phyloP scores from a whole-genome alignment of 2,329 filamentous ascomycete genomes.

The Talaromyces amestolkiae region DNA sequence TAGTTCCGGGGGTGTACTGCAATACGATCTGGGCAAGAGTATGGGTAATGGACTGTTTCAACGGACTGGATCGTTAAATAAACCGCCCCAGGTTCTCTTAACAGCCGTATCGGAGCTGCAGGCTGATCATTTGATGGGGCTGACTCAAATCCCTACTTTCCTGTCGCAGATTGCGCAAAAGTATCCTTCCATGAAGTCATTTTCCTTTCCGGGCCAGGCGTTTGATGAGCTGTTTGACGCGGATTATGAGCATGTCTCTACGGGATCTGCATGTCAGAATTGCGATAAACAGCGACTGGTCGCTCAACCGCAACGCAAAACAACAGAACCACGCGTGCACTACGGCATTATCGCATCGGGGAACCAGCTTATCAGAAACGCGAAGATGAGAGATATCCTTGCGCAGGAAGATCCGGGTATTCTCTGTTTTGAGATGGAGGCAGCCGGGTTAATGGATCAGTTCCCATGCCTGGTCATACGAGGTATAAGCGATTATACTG shows the following conservation, averaged over 20 bases:
- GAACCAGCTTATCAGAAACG: conserved; percentile 22
- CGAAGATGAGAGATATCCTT: conserved; percentile 19
- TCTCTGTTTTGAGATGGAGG: conserved; percentile 23
- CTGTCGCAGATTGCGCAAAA: not conserved
- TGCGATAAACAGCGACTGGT: conserved; percentile 5
- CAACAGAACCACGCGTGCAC: conserved; percentile 18
- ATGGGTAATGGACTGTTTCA: conserved; percentile 6
- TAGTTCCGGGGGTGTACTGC: conserved; percentile 16
- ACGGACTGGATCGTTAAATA: conserved; percentile 10
- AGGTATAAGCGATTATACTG: conserved; percentile 21
- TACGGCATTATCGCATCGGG: conserved; percentile 25
- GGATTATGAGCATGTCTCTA: conserved; percentile 5
- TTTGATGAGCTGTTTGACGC: conserved; percentile 10
- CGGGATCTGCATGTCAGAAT: not conserved
- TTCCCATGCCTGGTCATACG: conserved; percentile 22
- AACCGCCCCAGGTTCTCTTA: conserved; percentile 14
- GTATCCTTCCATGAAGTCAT: not conserved
- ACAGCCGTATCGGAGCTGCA: conserved; percentile 9
- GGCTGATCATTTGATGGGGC: conserved; percentile 11
- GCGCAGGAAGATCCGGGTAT: conserved; percentile 6
- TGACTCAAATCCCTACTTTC: conserved; percentile 1
- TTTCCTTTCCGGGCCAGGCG: not conserved
- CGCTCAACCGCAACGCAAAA: not conserved
- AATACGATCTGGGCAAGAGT: conserved; percentile 18
- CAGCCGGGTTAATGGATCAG: conserved; percentile 3